Conservation (phyloP, 371 early-diverging fungal species). For the Syncephalastrum contaminatum region DNA sequence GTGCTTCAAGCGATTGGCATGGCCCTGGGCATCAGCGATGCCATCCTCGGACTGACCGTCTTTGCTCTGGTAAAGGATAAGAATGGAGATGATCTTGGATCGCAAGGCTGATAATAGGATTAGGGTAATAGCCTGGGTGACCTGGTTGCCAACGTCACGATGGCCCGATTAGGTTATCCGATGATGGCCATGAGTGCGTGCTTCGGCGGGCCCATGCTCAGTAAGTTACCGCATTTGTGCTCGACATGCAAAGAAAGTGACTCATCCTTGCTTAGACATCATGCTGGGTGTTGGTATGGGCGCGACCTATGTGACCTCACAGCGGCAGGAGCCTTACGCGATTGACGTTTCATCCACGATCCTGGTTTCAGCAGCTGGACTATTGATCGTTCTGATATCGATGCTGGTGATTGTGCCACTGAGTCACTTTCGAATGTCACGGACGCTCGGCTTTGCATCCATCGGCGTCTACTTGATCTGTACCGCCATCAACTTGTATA, state of each 20-base stretch:
- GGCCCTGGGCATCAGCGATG: conserved; percentile 74
- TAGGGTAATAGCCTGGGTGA: conserved; percentile 87
- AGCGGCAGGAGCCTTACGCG: conserved; percentile 40
- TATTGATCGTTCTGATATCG: conserved; percentile 46
- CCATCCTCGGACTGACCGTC: conserved; percentile 79
- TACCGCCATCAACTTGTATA: conserved; percentile 47
- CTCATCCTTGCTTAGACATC: conserved; percentile 44
- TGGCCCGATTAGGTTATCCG: conserved; percentile 81
- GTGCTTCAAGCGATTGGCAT: conserved; percentile 76
- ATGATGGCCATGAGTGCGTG: conserved; percentile 86
- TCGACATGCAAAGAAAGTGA: not conserved
- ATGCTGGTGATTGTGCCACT: conserved; percentile 53
- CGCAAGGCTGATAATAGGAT: not conserved
- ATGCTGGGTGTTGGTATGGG: conserved; percentile 76
- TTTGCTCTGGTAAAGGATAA: conserved; percentile 68
- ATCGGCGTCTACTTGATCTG: conserved; percentile 52
- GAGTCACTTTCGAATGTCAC: conserved; percentile 51
- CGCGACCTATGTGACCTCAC: conserved; percentile 55
- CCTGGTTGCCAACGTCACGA: conserved; percentile 80
- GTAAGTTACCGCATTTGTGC: conserved; percentile 38
- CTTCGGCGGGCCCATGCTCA: conserved; percentile 83
- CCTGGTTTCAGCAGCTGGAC: conserved; percentile 50
- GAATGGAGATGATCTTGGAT: not conserved
- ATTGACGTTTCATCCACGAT: conserved; percentile 55
- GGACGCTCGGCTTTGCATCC: conserved; percentile 51